phyloP scores from a whole-genome alignment of 2,329 filamentous ascomycete species.

The Onygenales sp. region DNA sequence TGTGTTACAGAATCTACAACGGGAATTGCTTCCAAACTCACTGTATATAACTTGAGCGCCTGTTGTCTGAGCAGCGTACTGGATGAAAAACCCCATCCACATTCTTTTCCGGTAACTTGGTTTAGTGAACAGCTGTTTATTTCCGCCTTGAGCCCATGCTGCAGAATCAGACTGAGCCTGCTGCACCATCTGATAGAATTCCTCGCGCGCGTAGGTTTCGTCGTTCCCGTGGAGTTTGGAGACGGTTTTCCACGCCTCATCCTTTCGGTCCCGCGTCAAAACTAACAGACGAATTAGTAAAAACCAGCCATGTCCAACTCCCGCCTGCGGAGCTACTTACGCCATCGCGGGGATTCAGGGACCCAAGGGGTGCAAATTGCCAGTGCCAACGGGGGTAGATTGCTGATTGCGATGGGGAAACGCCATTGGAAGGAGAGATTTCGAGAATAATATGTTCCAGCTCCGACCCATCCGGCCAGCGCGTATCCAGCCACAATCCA shows the following conservation, averaged over 20 bases:
- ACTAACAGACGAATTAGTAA: not conserved
- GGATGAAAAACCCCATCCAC: not conserved
- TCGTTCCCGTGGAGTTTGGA: not conserved
- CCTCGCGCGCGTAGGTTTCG: not conserved
- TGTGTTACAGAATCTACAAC: too few relatives aligned
- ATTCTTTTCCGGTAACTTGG: not conserved
- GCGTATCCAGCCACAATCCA: not conserved
- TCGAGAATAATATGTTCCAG: not conserved
- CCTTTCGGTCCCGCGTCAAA: not conserved
- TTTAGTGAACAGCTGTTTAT: not conserved
- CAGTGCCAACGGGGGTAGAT: not conserved
- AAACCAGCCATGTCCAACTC: not conserved
- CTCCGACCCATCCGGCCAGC: not conserved
- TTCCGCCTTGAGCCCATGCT: not conserved
- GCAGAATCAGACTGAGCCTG: not conserved
- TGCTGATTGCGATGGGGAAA: not conserved
- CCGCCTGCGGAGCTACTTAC: not conserved
- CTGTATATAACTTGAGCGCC: not conserved
- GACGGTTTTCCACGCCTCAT: not conserved
- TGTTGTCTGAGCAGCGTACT: not conserved
- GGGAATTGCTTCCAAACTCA: not conserved
- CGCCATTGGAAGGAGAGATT: not conserved
- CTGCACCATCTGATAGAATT: not conserved
- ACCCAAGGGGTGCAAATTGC: not conserved
- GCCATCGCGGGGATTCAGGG: not conserved